Conservation (phyloP, 2,329 filamentous ascomycete species). For the Beauveria caledonica region DNA sequence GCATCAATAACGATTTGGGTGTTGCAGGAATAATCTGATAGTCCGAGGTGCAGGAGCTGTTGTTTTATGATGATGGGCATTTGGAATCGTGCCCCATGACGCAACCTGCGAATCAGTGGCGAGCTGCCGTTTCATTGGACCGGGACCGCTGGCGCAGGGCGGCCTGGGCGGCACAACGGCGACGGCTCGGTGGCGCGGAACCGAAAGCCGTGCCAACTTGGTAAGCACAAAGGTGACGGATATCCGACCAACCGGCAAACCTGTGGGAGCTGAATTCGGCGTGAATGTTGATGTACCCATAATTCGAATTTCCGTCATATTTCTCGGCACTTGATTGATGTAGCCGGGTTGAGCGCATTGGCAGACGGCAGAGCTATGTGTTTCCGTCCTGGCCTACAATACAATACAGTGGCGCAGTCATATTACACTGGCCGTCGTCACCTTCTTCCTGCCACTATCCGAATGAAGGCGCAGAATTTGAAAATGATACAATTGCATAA, state of each 20-base stretch:
- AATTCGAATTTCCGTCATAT: neutral
- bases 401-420: too few species aligned
- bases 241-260: too few species aligned
- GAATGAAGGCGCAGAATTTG: too few species aligned
- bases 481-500: too few species aligned
- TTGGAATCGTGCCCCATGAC: slow-evolving; percentile 7
- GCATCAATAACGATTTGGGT: slow-evolving; percentile 6
- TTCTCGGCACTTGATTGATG: neutral
- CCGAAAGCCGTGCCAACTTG: slow-evolving; percentile 3
- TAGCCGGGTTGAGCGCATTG: too few species aligned
- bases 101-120: slow-evolving; percentile 2
- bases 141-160: neutral
- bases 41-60: neutral
- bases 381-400: too few species aligned
- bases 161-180: neutral
- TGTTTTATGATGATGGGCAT: neutral
- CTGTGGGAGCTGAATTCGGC: too few species aligned
- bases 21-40: neutral
- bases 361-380: too few species aligned
- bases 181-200: slow-evolving; percentile 8
- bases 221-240: neutral
- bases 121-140: neutral
- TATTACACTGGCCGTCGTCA: too few species aligned
- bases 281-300: too few species aligned
- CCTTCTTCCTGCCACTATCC: too few species aligned